Evolutionary conservation across 805 yeast species (phyloP), one percentile per base, ranked within the genome.

Genomic region (Ogataea degrootiae): DNA sequence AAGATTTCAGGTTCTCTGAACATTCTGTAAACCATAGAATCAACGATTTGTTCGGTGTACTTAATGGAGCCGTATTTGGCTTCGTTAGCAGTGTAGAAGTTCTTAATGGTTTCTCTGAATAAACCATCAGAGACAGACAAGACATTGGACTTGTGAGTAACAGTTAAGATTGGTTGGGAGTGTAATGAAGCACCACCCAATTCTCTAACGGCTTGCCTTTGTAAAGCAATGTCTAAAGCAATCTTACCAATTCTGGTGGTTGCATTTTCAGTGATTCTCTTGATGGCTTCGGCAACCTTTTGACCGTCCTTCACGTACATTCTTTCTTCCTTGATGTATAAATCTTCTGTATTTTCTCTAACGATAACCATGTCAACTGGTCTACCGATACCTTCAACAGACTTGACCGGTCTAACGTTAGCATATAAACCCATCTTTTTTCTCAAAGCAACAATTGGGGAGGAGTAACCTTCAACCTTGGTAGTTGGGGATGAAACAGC

Each of bases 21-120:
- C 94, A 94, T 82, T 70, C 96, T 81, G 82, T 94, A 94, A 48
- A 94, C 99, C 99, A 94, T 94, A 14, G 97, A 91, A 74, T 94
- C 99, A 41, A 94, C 98, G 67, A 94, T 92, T 75, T 94, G 99
- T 74, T 94, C 98, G 67, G 87, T 87, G 69, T 88, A 78, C 41
- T 73, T 77, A 48, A 94, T 75, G 11, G 78, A 65, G 34, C 74
- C 74, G 68, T 78, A 91, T 59, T 74, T 72, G 36, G 73, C 82
- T 45, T 70, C 70, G 68, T 83, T 76, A 49, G 79, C 72, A 54
- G 77, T 73, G 66, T 80, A 85, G 41, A 82, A 79, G 51, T 71
- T 69, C 58, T 77, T 76, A 60, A 85, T 76, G 37, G 94, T 80
- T 75, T 94, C 98, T 67, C 99, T 83, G 83, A 94, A 94, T 58